A percentile compares a stretch with the other conserved stretches of the same genome.
Evolutionary conservation across 176 grass and related monocot genomes (phyloP).

Genomic region (Zizania latifolia): DNA sequence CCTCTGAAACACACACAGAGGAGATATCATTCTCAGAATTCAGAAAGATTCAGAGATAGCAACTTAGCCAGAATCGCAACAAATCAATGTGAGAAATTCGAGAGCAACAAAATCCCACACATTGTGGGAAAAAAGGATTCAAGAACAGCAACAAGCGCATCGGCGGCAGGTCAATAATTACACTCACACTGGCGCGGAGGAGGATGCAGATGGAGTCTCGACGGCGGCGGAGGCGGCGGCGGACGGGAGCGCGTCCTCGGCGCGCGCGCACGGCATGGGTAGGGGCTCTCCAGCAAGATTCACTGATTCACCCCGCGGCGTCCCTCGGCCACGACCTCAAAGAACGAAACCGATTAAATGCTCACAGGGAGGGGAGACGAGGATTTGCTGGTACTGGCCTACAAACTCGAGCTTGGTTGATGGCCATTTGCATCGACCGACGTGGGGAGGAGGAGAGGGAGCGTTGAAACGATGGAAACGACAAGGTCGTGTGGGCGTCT

Average conservation of each 20-base stretch:
- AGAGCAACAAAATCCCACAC: not conserved
- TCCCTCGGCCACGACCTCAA: not conserved
- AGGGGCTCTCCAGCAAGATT: not conserved
- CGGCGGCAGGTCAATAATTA: not conserved
- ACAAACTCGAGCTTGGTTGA: not conserved
- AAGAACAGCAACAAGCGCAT: not conserved
- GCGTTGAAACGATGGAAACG: slow-evolving; percentile 4
- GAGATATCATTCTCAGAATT: not conserved
- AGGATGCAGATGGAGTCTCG: not conserved
- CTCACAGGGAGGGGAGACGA: not conserved
- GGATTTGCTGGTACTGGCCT: not conserved
- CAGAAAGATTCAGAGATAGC: not conserved
- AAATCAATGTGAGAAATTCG: not conserved
- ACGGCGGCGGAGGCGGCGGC: too few species aligned
- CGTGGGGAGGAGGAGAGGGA: not conserved
- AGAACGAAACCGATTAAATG: not conserved
- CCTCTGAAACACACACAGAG: slow-evolving; percentile 38
- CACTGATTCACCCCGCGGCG: not conserved
- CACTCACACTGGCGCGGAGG: slow-evolving; percentile 20
- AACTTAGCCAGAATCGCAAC: not conserved
- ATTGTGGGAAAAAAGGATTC: not conserved
- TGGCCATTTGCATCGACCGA: slow-evolving; percentile 9
- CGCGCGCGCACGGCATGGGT: slow-evolving; percentile 34
- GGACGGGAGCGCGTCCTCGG: slow-evolving; percentile 37
- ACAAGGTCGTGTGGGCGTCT: slow-evolving; percentile 13